Evolutionary conservation across 179 eudicot genomes (phyloP).

Genomic region (Silene coronaria): DNA sequence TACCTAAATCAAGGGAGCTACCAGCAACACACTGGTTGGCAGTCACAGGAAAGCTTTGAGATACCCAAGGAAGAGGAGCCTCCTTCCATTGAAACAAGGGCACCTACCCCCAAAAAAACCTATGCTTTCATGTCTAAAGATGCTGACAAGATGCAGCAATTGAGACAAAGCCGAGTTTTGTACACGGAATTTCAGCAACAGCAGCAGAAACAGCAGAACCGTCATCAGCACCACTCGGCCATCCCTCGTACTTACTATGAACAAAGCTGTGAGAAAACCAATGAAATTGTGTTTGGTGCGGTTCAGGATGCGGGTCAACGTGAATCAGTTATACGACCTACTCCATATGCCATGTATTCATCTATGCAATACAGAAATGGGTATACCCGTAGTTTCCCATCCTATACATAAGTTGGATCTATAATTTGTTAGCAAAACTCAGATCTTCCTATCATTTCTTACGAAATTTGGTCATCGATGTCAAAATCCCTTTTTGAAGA

Average conservation of each 20-base stretch:
- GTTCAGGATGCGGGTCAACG: constrained; percentile 47
- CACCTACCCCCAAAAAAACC: constrained; percentile 62
- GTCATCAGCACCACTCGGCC: constrained; percentile 58
- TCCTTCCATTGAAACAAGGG: constrained; percentile 50
- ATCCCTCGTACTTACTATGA: constrained; percentile 73
- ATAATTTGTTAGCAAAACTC: constrained; percentile 10
- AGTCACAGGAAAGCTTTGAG: constrained; percentile 74
- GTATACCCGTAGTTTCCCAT: constrained; percentile 19
- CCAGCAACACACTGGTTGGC: constrained; percentile 42
- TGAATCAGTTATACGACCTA: constrained; percentile 59
- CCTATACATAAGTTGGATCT: constrained; percentile 24
- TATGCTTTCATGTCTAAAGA: constrained; percentile 89
- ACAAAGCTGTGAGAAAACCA: constrained; percentile 57
- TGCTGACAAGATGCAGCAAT: constrained; percentile 71
- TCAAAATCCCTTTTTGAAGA: constrained; percentile 29
- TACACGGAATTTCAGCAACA: constrained; percentile 16
- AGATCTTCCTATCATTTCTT: constrained; percentile 17
- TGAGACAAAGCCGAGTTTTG: constrained; percentile 22
- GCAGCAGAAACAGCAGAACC: constrained; percentile 46
- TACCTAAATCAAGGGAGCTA: constrained; percentile 30
- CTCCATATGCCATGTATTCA: constrained; percentile 47
- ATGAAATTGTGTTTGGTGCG: constrained; percentile 87
- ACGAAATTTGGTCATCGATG: constrained; percentile 6
- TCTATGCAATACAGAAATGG: constrained; percentile 41
- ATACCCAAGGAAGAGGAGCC: constrained; percentile 87